Conservation (phyloP, 1,139 yeast genomes). For the Hansenula anomala region DNA sequence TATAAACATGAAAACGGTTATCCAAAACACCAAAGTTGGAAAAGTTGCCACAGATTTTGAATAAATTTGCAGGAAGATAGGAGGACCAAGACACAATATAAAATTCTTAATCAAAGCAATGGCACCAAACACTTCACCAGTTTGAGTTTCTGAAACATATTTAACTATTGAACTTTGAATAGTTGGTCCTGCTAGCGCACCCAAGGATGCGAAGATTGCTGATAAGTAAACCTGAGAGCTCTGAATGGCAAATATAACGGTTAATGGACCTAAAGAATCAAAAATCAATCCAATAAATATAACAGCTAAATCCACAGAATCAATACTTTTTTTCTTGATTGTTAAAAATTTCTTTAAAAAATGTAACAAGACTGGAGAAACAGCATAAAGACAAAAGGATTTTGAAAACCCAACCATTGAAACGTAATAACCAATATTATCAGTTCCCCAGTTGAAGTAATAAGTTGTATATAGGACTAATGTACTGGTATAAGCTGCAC, state of each 20-base stretch:
- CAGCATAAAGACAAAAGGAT: slow-evolving; percentile 34
- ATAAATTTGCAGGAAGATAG: slow-evolving; percentile 31
- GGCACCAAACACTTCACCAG: slow-evolving; percentile 48
- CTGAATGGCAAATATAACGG: slow-evolving; percentile 30
- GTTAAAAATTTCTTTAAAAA: slow-evolving; percentile 29
- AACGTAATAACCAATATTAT: slow-evolving; percentile 53
- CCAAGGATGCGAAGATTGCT: slow-evolving; percentile 40
- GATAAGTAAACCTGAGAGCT: slow-evolving; percentile 25
- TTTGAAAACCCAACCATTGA: slow-evolving; percentile 48
- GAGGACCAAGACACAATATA: slow-evolving; percentile 30
- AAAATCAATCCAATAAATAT: slow-evolving; percentile 33
- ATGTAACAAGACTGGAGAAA: slow-evolving; percentile 39
- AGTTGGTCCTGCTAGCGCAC: slow-evolving; percentile 43
- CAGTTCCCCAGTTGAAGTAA: slow-evolving; percentile 54
- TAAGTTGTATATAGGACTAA: slow-evolving; percentile 55
- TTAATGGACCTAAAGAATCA: slow-evolving; percentile 40
- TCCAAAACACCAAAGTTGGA: slow-evolving; percentile 23
- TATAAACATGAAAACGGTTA: slow-evolving; percentile 12
- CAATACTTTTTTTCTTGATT: slow-evolving; percentile 34
- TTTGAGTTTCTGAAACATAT: slow-evolving; percentile 38
- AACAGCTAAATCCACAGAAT: slow-evolving; percentile 47
- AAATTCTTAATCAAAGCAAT: slow-evolving; percentile 37
- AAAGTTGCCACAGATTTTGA: slow-evolving; percentile 24
- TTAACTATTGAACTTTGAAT: slow-evolving; percentile 47
- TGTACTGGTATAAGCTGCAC: slow-evolving; percentile 37